These are phyloP conservation scores for Gossypium mustelinum DNA, from an alignment of 345 rosid species.

Conservation along the genomic window DNA sequence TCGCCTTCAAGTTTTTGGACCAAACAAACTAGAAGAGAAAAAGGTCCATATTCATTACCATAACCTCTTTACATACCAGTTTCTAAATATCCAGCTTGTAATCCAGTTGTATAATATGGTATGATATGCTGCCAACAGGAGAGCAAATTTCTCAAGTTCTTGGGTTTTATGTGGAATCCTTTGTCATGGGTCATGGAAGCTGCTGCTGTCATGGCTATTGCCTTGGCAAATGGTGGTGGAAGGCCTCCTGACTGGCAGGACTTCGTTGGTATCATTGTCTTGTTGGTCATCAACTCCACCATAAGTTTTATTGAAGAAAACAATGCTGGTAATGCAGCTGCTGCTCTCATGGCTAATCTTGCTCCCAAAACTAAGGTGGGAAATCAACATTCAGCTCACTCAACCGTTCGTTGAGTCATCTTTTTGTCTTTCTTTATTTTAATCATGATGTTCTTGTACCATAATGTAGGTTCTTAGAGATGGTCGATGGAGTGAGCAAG, in stretches of 20 bases:
- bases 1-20: constrained; percentile 77
- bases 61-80: not conserved
- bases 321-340: constrained; percentile 94
- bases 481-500: constrained; percentile 80
- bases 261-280: constrained; percentile 66
- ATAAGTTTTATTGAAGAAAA: constrained; percentile 90
- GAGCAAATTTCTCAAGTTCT: constrained; percentile 75
- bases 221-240: constrained; percentile 68
- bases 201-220: constrained; percentile 88
- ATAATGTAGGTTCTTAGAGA: constrained; percentile 68
- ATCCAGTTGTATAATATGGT: constrained; percentile 1
- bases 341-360: constrained; percentile 93
- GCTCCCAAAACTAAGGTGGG: constrained; percentile 87
- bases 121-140: constrained; percentile 37
- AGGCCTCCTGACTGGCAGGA: constrained; percentile 96
- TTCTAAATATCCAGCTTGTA: not conserved
- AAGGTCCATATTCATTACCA: constrained; percentile 36
- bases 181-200: constrained; percentile 98
- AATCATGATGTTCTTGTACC: not conserved
- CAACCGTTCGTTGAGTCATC: not conserved
- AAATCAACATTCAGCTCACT: not conserved
- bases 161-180: constrained; percentile 99
- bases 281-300: constrained; percentile 82
- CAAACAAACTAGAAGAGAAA: constrained; percentile 90
- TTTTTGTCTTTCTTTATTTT: not conserved